These are phyloP conservation scores for Coemansia sp. DNA, from an alignment of 192 early-diverging fungal species.

Conservation along the genomic window DNA sequence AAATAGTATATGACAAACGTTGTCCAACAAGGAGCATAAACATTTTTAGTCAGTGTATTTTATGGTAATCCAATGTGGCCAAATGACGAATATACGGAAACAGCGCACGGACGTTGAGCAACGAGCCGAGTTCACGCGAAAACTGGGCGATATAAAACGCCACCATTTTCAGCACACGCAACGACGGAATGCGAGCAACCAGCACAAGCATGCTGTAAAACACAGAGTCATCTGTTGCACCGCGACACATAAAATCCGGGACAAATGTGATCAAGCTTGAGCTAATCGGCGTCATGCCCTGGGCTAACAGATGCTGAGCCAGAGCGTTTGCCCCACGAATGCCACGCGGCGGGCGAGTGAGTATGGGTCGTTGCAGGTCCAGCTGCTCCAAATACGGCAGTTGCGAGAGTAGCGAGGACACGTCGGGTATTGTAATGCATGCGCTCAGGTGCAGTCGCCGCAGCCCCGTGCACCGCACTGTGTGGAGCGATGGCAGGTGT, in stretches of 20 bases:
- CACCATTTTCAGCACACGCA: constrained; percentile 33
- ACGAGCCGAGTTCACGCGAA: constrained; percentile 21
- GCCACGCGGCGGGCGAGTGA: constrained; percentile 23
- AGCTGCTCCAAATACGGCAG: constrained; percentile 33
- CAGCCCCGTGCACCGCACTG: constrained; percentile 14
- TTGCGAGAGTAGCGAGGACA: constrained; percentile 16
- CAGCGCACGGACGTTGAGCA: constrained; percentile 34
- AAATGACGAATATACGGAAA: constrained; percentile 29
- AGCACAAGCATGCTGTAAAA: constrained; percentile 44
- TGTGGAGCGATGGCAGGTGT: too few species aligned
- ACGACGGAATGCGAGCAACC: constrained; percentile 34
- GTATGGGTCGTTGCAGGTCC: constrained; percentile 21
- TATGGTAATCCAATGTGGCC: constrained; percentile 18
- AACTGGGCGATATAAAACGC: constrained; percentile 39
- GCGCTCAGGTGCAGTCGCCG: constrained; percentile 20
- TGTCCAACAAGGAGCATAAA: too few species aligned
- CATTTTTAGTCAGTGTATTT: too few species aligned
- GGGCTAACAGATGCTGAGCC: constrained; percentile 21
- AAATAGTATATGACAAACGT: too few species aligned
- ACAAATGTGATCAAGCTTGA: constrained; percentile 8
- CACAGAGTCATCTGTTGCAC: neutral
- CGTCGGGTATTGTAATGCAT: constrained; percentile 21
- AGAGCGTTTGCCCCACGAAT: constrained; percentile 31
- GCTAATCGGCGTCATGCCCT: constrained; percentile 29
- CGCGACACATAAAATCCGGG: constrained; percentile 5